Evolutionary conservation across 1,284 basidiomycete genomes (phyloP), one percentile per base, ranked within the genome.

Genomic region (Sporisorium exsertum): DNA sequence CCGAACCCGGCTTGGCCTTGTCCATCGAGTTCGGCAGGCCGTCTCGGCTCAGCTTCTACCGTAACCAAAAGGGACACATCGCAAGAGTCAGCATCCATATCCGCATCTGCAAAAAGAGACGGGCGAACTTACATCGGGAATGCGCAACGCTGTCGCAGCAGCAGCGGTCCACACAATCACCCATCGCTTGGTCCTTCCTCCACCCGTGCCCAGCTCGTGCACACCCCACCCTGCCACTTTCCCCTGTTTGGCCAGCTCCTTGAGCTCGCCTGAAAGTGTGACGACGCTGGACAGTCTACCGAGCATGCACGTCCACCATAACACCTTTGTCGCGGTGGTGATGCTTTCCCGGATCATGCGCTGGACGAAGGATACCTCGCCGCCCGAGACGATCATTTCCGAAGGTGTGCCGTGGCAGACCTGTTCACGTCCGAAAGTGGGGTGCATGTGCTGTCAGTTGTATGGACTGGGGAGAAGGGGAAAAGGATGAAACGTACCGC

Each of bases 271-370:
- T 0, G 94, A 89, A 1, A 97, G 84, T 1, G 89, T 86, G 0
- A 85, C 84, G 4, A 97, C 87, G 18, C 93, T 94, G 0, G 92
- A 89, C 81, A 93, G 88, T 80, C 93, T 95, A 1, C 95, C 95
- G 0, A 97, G 88, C 89, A 97, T 91, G 12, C 93, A 94, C 0
- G 95, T 95, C 83, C 91, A 97, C 95, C 94, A 97, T 1, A 64
- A 16, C 13, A 76, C 60, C 6, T 45, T 54, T 8, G 15, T 16
- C 16, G 10, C 29, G 53, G 79, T 86, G 61, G 80, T 92, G 89
- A 29, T 89, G 78, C 92, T 94, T 86, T 97, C 95, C 2, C 86
- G 80, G 0, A 98, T 88, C 89, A 98, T 95, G 49, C 87, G 87
- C 5, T 86, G 83, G 2, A 98, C 92, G 75, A 98, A 98, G 0